A percentile compares a stretch with the other conserved stretches of the same genome.
These are phyloP conservation scores for Mycena latifolia DNA, from an alignment of 768 basidiomycete genomes.

Conservation along the genomic window DNA sequence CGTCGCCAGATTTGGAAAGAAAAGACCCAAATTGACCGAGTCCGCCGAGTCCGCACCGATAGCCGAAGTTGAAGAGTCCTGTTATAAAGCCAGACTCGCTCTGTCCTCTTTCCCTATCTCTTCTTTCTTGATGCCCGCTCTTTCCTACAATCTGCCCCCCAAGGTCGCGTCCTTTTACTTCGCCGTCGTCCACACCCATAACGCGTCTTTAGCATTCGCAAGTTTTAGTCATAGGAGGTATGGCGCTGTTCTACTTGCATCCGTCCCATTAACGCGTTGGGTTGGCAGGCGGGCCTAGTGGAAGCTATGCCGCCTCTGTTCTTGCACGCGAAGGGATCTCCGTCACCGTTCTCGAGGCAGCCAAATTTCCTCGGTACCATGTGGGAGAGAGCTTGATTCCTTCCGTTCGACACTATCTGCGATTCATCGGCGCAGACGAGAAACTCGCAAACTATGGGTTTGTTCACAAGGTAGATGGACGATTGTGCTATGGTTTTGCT, in stretches of 20 bases:
- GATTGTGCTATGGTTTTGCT: slow-evolving; percentile 15
- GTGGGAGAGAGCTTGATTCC: slow-evolving; percentile 73
- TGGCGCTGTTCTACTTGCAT: background rate
- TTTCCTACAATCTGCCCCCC: slow-evolving; percentile 30
- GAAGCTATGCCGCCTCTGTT: slow-evolving; percentile 67
- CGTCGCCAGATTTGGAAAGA: background rate
- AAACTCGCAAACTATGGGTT: slow-evolving; percentile 64
- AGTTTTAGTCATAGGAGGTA: slow-evolving; percentile 33
- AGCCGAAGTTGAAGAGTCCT: background rate
- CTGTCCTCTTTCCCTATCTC: slow-evolving; percentile 5
- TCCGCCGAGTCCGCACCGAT: slow-evolving; percentile 8
- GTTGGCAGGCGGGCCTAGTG: slow-evolving; percentile 62
- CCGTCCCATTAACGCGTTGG: slow-evolving; percentile 1
- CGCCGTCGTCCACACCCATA: background rate
- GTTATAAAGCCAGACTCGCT: slow-evolving; percentile 14
- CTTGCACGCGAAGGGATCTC: slow-evolving; percentile 68
- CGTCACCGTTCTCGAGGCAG: slow-evolving; percentile 65
- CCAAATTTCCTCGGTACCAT: slow-evolving; percentile 70
- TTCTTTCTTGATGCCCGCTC: slow-evolving; percentile 14
- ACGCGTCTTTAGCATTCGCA: slow-evolving; percentile 27
- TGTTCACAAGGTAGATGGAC: slow-evolving; percentile 56
- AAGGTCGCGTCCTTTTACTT: slow-evolving; percentile 22
- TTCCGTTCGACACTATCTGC: slow-evolving; percentile 68
- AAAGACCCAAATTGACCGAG: too few species aligned
- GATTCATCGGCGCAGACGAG: slow-evolving; percentile 70